Conservation (phyloP, 2,329 filamentous ascomycete genomes). For the Xylariaceae sp. region DNA sequence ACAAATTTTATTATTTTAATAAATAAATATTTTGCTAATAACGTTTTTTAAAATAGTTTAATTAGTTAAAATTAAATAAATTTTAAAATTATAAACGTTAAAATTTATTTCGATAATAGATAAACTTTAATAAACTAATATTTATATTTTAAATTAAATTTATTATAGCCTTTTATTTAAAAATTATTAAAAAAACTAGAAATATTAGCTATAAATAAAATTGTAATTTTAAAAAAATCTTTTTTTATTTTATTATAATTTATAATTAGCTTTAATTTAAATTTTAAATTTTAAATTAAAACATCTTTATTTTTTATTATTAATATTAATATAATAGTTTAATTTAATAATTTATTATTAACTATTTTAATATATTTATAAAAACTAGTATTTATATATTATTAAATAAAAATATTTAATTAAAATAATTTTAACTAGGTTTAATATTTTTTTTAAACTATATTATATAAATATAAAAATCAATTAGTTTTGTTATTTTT, state of each 20-base stretch:
- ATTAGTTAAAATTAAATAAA: not conserved
- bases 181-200: not conserved
- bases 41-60: not conserved
- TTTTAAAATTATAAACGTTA: not conserved
- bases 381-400: not conserved
- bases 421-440: not conserved
- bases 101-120: not conserved
- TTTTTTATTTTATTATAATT: not conserved
- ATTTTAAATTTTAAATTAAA: not conserved
- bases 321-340: not conserved
- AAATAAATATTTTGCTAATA: not conserved
- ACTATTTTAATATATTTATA: not conserved
- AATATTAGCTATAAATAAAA: not conserved
- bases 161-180: not conserved
- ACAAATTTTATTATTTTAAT: not conserved
- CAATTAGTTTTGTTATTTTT: not conserved
- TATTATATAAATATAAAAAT: not conserved
- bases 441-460: not conserved
- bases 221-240: not conserved
- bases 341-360: not conserved
- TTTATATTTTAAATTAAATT: not conserved
- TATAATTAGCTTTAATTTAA: not conserved
- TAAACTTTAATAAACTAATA: not conserved
- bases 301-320: not conserved
- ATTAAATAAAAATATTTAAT: not conserved